phyloP scores from a whole-genome alignment of 2,329 filamentous ascomycete species.

The Alternaria triticimaculans region DNA sequence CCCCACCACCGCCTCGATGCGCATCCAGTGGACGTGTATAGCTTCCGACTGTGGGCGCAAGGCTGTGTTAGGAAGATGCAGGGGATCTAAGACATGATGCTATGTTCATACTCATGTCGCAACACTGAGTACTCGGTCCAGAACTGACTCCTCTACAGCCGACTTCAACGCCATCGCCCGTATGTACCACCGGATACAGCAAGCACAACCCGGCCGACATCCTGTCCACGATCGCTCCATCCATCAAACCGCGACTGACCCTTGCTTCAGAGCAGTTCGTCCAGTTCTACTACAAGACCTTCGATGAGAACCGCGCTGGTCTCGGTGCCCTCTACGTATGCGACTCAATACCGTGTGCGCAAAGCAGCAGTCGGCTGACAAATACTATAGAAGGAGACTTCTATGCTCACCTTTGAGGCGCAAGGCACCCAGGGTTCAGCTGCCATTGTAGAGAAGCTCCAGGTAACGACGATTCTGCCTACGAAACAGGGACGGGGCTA shows the following conservation, averaged over 20 bases:
- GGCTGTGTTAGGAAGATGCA: not conserved
- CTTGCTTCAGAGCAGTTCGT: slow-evolving; percentile 77
- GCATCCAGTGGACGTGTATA: not conserved
- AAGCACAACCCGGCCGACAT: not conserved
- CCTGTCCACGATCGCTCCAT: not conserved
- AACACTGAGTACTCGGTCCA: accelerated
- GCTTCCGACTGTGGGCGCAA: not conserved
- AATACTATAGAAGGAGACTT: slow-evolving; percentile 65
- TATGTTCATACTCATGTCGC: not conserved
- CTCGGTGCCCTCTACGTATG: slow-evolving; percentile 83
- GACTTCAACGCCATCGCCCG: slow-evolving; percentile 21
- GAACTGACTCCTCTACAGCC: slow-evolving; percentile 11
- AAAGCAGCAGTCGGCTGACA: slow-evolving; percentile 9
- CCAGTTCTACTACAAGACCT: slow-evolving; percentile 87
- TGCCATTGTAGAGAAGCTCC: slow-evolving; percentile 80
- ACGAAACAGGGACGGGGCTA: slow-evolving; percentile 14
- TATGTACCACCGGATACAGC: slow-evolving; percentile 7
- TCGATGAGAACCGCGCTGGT: slow-evolving; percentile 72
- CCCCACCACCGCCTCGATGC: slow-evolving; percentile 14
- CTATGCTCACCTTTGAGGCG: slow-evolving; percentile 94
- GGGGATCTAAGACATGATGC: not conserved
- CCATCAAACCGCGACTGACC: slow-evolving; percentile 21
- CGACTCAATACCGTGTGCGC: slow-evolving; percentile 9
- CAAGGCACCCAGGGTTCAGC: slow-evolving; percentile 67
- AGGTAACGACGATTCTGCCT: slow-evolving; percentile 60